A percentile compares a stretch with the other conserved stretches of the same genome.
phyloP scores from a whole-genome alignment of 441 rosid genomes.

The Populus tomentosa region DNA sequence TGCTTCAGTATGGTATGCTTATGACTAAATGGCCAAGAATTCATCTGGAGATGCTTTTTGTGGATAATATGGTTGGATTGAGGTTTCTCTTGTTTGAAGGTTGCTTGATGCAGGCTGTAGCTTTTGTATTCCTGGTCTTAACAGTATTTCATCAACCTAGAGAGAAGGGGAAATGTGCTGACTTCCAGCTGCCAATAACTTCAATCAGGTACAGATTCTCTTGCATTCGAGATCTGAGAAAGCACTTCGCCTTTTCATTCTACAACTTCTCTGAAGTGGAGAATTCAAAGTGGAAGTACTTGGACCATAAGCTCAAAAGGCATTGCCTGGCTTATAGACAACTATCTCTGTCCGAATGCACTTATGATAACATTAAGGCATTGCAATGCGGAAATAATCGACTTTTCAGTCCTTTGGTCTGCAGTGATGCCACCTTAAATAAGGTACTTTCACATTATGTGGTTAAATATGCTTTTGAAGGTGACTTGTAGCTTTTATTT shows the following conservation, averaged over 20 bases:
- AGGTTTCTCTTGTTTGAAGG: conserved; percentile 72
- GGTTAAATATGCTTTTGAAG: not conserved
- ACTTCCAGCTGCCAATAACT: conserved; percentile 56
- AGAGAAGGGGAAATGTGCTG: conserved; percentile 41
- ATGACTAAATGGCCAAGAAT: conserved; percentile 60
- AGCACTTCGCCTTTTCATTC: conserved; percentile 60
- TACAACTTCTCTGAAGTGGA: conserved; percentile 53
- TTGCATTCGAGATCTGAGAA: conserved; percentile 38
- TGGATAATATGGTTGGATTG: conserved; percentile 68
- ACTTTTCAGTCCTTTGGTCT: conserved; percentile 24
- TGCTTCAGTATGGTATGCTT: conserved; percentile 59
- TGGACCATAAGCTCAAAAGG: conserved; percentile 50
- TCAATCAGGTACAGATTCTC: conserved; percentile 71
- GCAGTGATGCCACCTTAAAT: conserved; percentile 15
- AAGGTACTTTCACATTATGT: conserved; percentile 39
- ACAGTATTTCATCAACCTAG: conserved; percentile 42
- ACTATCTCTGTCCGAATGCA: conserved; percentile 62
- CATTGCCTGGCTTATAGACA: conserved; percentile 49
- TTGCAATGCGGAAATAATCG: conserved; percentile 44
- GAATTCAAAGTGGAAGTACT: conserved; percentile 52
- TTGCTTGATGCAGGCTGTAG: conserved; percentile 64
- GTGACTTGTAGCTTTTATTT: not conserved
- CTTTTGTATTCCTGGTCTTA: conserved; percentile 52
- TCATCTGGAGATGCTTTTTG: conserved; percentile 83
- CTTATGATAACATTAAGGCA: conserved; percentile 47